phyloP scores from a whole-genome alignment of 176 grass and related monocot species.

The Poa annua region DNA sequence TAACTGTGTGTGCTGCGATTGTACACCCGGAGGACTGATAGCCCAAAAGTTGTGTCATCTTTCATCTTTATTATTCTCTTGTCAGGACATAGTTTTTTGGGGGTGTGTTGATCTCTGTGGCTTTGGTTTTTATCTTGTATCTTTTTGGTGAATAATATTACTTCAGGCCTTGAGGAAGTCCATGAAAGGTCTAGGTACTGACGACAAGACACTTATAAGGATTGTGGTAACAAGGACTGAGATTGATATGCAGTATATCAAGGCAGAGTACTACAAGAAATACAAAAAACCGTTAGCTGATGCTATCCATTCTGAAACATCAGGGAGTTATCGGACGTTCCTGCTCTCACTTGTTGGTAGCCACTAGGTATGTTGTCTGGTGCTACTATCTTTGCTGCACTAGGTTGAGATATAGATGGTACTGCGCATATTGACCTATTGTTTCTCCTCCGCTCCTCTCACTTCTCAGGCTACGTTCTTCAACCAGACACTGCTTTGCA shows the following conservation, averaged over 20 bases:
- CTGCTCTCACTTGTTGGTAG: constrained; percentile 83
- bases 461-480: constrained; percentile 41
- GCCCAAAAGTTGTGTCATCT: not conserved
- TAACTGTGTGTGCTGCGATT: constrained; percentile 7
- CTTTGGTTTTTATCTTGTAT: constrained; percentile 13
- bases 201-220: constrained; percentile 82
- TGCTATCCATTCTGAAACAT: constrained; percentile 87
- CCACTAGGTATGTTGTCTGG: constrained; percentile 53
- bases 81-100: not conserved
- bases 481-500: not conserved
- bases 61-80: constrained; percentile 21
- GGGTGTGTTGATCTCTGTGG: not conserved
- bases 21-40: not conserved
- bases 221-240: constrained; percentile 82
- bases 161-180: constrained; percentile 82
- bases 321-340: constrained; percentile 83
- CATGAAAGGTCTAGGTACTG: constrained; percentile 92
- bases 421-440: constrained; percentile 19
- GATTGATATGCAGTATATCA: constrained; percentile 99
- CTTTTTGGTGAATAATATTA: not conserved
- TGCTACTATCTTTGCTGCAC: constrained; percentile 5
- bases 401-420: not conserved
- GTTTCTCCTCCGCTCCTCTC: not conserved
- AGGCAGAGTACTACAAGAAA: constrained; percentile 80
- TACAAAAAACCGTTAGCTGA: constrained; percentile 72